A percentile compares a stretch with the other conserved stretches of the same genome.
These are phyloP conservation scores for Colletotrichum lindemuthianum DNA, from an alignment of 2,329 filamentous ascomycete species.

Conservation along the genomic window DNA sequence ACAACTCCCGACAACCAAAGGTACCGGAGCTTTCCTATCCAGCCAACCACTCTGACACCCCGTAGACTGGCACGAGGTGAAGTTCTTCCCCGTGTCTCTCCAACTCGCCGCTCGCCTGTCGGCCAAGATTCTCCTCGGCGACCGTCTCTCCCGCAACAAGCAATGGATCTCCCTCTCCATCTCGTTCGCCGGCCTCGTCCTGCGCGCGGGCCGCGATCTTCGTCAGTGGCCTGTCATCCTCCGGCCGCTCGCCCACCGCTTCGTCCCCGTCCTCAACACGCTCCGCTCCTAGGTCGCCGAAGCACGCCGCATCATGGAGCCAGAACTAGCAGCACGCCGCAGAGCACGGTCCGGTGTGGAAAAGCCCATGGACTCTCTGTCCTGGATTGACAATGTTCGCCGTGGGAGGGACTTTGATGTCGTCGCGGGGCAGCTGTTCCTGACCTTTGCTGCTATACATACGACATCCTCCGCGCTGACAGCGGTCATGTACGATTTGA, in stretches of 20 bases:
- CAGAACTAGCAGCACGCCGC: constrained; percentile 40
- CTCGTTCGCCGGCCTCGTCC: constrained; percentile 51
- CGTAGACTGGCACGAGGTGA: constrained; percentile 39
- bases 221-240: constrained; percentile 51
- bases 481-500: constrained; percentile 52
- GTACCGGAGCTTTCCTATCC: neutral
- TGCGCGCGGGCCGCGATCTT: constrained; percentile 50
- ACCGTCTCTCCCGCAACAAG: constrained; percentile 54
- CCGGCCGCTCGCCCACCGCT: constrained; percentile 54
- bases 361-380: constrained; percentile 50
- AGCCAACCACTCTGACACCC: neutral
- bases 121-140: constrained; percentile 59
- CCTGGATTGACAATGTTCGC: constrained; percentile 52
- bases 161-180: constrained; percentile 57
- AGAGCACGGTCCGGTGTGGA: constrained; percentile 42
- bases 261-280: constrained; percentile 51
- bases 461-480: constrained; percentile 50
- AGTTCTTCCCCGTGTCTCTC: constrained; percentile 12
- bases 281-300: constrained; percentile 47
- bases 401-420: constrained; percentile 71
- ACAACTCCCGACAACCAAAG: neutral
- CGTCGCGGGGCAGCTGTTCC: constrained; percentile 78
- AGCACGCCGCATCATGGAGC: constrained; percentile 48
- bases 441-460: constrained; percentile 68
- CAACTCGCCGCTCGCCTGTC: constrained; percentile 58